Evolutionary conservation across 495 filamentous ascomycete species (phyloP).

Genomic region (Amphirosellinia nigrospora): DNA sequence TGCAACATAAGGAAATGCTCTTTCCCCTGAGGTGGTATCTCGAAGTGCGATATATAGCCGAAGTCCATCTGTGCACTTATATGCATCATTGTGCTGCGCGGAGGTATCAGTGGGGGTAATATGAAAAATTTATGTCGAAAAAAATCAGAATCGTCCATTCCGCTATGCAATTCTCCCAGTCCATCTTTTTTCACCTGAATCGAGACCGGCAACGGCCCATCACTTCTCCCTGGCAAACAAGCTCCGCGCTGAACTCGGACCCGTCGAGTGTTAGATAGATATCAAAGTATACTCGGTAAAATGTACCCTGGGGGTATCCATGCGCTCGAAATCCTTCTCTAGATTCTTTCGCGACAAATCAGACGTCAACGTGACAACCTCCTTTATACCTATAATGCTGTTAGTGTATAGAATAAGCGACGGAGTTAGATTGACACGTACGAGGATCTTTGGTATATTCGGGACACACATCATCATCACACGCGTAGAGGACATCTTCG

Average conservation of each 20-base stretch:
- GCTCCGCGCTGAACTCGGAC: slow-evolving; percentile 95
- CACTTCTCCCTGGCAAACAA: slow-evolving; percentile 98
- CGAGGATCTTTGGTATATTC: slow-evolving; percentile 99
- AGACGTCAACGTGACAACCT: slow-evolving; percentile 96
- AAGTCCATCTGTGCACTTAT: slow-evolving; percentile 18
- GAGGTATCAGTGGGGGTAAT: slow-evolving; percentile 27
- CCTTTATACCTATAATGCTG: slow-evolving; percentile 83
- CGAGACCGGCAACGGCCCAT: slow-evolving; percentile 95
- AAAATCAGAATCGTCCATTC: slow-evolving; percentile 25
- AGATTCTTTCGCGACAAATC: slow-evolving; percentile 97
- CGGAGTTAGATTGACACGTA: slow-evolving; percentile 61
- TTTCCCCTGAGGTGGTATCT: slow-evolving; percentile 20
- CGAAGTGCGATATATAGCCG: slow-evolving; percentile 17
- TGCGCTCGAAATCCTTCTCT: slow-evolving; percentile 98
- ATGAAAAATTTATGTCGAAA: slow-evolving; percentile 24
- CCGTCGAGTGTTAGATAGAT: slow-evolving; percentile 95
- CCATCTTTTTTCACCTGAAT: slow-evolving; percentile 61
- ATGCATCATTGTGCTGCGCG: slow-evolving; percentile 25
- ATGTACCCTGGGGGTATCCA: slow-evolving; percentile 98
- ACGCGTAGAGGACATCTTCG: slow-evolving; percentile 97
- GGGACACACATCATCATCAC: slow-evolving; percentile 96
- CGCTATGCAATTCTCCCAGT: slow-evolving; percentile 25
- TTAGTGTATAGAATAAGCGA: slow-evolving; percentile 32
- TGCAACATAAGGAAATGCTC: slow-evolving; percentile 20
- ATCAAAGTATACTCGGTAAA: slow-evolving; percentile 85